Base-by-base conservation (phyloP, 148 eudicot genomes). In the Fagopyrum tataricum region DNA sequence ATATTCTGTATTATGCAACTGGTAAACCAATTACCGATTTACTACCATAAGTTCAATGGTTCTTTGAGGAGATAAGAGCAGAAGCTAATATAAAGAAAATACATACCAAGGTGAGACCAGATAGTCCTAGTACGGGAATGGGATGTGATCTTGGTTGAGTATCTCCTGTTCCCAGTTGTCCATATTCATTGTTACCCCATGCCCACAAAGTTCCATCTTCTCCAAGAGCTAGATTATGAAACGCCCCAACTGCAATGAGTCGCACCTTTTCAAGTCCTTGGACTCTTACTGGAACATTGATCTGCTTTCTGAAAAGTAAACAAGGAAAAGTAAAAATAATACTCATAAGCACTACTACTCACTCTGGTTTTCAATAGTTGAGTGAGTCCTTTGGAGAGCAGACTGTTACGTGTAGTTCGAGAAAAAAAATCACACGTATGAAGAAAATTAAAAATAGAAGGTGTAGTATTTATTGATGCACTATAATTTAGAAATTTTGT, bases 171-270 rank as follows among this genome's bases (percentile, higher is more conserved):
- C 99, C 99, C 76, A 96, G 91, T 75, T 96, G 99, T 39, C 99
- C 99, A 76, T 96, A 96, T 78, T 96, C 99, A 78, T 96, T 96
- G 78, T 96, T 96, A 13, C 97, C 99, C 99, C 99, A 96, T 46
- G 96, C 93, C 95, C 90, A 87, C 76, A 96, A 73, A 68, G 81
- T 81, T 58, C 97, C 97, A 83, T 92, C 91, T 81, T 90, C 91
- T 71, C 81, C 90, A 69, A 96, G 97, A 52, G 99, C 97, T 84
- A 96, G 81, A 81, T 96, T 96, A 76, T 96, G 99, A 82, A 96
- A 96, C 58, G 99, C 99, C 26, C 99, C 99, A 44, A 85, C 99
- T 41, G 99, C 96, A 84, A 92, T 90, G 69, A 89, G 70, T 70
- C 76, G 85, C 75, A 92, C 96, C 74, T 75, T 92, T 76, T 90